Conservation (phyloP, 2,329 filamentous ascomycete genomes). For the Emmonsiellopsis sp. region DNA sequence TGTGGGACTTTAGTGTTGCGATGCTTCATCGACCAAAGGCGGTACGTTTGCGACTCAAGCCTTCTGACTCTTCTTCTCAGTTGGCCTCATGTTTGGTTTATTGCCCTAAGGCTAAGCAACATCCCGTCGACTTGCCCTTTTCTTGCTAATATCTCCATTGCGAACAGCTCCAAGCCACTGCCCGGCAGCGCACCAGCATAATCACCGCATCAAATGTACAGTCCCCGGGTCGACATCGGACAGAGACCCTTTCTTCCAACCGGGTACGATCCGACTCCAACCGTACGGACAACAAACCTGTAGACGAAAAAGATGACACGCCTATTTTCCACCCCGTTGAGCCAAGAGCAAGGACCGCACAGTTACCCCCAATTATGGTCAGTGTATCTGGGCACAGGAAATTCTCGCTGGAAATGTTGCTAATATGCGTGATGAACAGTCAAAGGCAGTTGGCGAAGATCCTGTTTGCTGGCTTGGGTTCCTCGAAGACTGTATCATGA, state of each 20-base stretch:
- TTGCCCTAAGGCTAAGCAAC: too few species aligned
- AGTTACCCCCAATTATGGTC: conserved; percentile 84
- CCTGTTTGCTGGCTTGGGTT: conserved; percentile 88
- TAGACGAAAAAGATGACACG: conserved; percentile 44
- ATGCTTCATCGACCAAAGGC: conserved; percentile 90
- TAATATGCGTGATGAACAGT: conserved; percentile 39
- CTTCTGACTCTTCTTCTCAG: background rate
- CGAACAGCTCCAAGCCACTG: conserved; percentile 23
- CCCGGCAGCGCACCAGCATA: conserved; percentile 31
- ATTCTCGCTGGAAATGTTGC: background rate
- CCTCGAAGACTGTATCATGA: conserved; percentile 85
- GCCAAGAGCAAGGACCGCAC: conserved; percentile 70
- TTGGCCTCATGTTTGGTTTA: background rate
- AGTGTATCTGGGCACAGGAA: conserved; percentile 20
- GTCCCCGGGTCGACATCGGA: conserved; percentile 49
- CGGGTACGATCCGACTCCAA: conserved; percentile 64
- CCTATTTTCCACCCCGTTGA: conserved; percentile 71
- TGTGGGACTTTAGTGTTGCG: conserved; percentile 97
- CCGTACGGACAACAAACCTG: conserved; percentile 37
- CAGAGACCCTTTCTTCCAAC: conserved; percentile 49
- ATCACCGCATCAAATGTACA: conserved; percentile 18
- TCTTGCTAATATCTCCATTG: background rate
- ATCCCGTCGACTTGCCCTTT: background rate
- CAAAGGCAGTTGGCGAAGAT: conserved; percentile 76
- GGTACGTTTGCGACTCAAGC: conserved; percentile 41